phyloP scores from a whole-genome alignment of 495 filamentous ascomycete genomes.

The Podospora anserina region DNA sequence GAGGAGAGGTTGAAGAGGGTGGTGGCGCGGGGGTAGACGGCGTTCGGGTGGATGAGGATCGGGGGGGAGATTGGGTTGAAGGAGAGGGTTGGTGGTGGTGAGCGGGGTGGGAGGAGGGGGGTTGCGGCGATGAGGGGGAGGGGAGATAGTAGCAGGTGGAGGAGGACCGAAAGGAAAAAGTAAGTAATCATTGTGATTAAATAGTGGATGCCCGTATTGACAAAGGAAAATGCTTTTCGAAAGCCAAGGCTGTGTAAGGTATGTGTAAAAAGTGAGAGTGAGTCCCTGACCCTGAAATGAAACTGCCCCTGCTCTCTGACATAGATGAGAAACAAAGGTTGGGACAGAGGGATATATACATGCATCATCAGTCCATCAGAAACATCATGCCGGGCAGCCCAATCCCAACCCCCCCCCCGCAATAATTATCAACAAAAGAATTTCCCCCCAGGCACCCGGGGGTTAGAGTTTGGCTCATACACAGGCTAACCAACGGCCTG shows the following conservation, averaged over 20 bases:
- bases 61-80: neutral
- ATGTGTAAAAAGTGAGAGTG: neutral
- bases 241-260: neutral
- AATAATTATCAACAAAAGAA: neutral
- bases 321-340: neutral
- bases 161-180: neutral
- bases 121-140: neutral
- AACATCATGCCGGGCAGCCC: neutral
- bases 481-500: neutral
- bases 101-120: neutral
- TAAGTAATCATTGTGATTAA: neutral
- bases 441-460: neutral
- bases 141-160: neutral
- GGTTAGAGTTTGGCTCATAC: neutral
- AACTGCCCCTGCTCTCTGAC: neutral
- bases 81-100: constrained; percentile 9
- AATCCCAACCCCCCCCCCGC: neutral
- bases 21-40: constrained; percentile 26
- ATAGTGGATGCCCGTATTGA: neutral
- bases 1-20: neutral
- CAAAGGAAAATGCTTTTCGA: neutral
- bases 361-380: neutral
- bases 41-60: neutral
- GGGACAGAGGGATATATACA: neutral
- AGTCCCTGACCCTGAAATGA: neutral